Base-by-base conservation (phyloP, 305 asterid genomes). In the Fraxinus xanthoxyloides region DNA sequence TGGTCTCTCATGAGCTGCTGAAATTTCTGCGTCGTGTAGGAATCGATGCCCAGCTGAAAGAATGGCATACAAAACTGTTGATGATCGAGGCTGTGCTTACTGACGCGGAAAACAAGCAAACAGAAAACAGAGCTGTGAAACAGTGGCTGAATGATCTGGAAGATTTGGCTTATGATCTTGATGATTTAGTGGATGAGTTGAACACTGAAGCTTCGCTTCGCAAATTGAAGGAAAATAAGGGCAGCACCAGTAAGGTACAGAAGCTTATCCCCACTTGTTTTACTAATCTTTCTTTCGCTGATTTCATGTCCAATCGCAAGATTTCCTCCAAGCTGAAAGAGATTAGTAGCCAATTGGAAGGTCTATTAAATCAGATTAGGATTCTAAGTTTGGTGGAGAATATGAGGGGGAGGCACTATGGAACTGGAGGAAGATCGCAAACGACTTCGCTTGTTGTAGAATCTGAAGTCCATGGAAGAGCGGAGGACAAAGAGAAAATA, bases 81-180 rank as follows among this genome's bases (percentile, higher is more conserved):
- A 46, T 72, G 81, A 76, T 85, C 46, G 72, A 75, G 24, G 69
- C 81, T 0, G 84, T 82, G 48, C 80, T 85, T 40, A 59, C 17
- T 32, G 79, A 85, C 54, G 87, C 87, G 8, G 87, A 84, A 79
- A 80, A 76, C 17, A 85, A 85, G 83, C 86, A 85, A 51, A 82
- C 79, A 21, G 72, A 84, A 6, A 69, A 80, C 8, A 13, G 12
- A 65, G 54, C 81, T 24, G 80, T 75, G 36, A 82, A 80, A 35
- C 2, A 40, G 24, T 85, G 86, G 88, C 84, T 85, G 81, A 83
- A 82, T 23, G 80, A 54, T 63, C 76, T 85, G 34, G 76, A 81
- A 79, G 79, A 77, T 12, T 13, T 85, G 84, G 88, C 84, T 77
- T 85, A 85, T 75, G 88, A 85, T 77, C 70, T 82, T 78, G 88